Base-by-base conservation (phyloP, 495 filamentous ascomycete species). In the Hypoxylon lenormandii region DNA sequence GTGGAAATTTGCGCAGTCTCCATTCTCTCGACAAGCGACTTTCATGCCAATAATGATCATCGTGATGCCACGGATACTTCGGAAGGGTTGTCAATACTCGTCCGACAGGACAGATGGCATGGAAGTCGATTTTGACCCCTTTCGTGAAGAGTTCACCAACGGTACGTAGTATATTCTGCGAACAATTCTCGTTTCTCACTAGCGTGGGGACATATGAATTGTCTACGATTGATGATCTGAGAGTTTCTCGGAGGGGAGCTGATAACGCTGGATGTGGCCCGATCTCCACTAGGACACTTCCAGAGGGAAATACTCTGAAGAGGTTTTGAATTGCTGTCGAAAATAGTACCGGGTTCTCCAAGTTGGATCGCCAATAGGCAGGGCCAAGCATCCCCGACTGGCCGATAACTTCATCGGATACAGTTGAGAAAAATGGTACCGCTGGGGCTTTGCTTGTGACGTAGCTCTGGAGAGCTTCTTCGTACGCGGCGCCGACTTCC, bases 11-110 rank as follows among this genome's bases (percentile, higher is more conserved):
- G 33, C 82, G 81, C 13, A 77, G 60, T 1, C 84, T 74, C 73
- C 82, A 85, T 11, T 83, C 77, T 23, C 67, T 54, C 1, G 65
- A 70, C 5, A 82, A 40, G 4, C 83, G 77, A 13, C 64, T 78
- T 66, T 88, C 86, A 28, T 64, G 56, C 83, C 84, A 87, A 50
- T 80, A 78, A 15, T 37, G 38, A 2, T 47, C 47, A 0, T 76
- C 68, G 30, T 81, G 76, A 7, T 83, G 52, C 85, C 85, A 88
- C 0, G 83, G 77, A 42, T 88, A 87, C 1, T 68, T 22, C 11
- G 80, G 82, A 12, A 87, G 64, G 15, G 80, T 76, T 3, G 73
- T 13, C 0, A 86, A 40, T 2, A 76, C 59, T 15, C 63, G 68
- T 7, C 76, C 78, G 0, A 1, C 5, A 2, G 60, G 61, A 21